These are phyloP conservation scores for Penicillium bialowiezense DNA, from an alignment of 495 filamentous ascomycete species.

Conservation along the genomic window DNA sequence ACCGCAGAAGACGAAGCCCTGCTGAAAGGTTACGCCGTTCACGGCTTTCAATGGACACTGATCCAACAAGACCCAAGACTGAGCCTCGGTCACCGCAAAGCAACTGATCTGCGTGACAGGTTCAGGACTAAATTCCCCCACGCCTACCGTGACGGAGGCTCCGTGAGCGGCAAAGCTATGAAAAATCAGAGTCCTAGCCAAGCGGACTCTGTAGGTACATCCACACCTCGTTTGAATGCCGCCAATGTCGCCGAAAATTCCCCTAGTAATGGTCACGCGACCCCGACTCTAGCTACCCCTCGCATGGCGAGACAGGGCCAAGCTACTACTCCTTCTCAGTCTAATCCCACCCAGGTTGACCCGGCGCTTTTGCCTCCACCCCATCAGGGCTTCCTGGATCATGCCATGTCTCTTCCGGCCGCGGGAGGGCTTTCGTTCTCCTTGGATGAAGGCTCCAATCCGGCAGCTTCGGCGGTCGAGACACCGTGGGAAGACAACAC, in stretches of 20 bases:
- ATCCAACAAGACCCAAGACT: conserved; percentile 72
- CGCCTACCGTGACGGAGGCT: conserved; percentile 57
- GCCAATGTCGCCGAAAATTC: conserved; percentile 10
- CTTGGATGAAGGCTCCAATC: conserved; percentile 30
- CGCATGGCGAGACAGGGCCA: conserved; percentile 15
- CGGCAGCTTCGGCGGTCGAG: conserved; percentile 17
- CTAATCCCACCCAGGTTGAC: conserved; percentile 22
- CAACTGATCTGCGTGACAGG: conserved; percentile 79
- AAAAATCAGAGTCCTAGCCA: conserved; percentile 7
- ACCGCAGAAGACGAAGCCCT: conserved; percentile 74
- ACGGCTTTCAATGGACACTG: conserved; percentile 77
- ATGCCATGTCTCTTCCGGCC: conserved; percentile 11
- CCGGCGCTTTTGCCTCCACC: conserved; percentile 31
- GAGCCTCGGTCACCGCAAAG: conserved; percentile 61
- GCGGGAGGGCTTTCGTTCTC: conserved; percentile 28
- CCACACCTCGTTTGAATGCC: conserved; percentile 6
- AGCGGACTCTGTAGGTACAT: conserved; percentile 1
- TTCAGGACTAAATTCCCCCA: conserved; percentile 79
- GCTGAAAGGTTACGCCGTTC: conserved; percentile 66
- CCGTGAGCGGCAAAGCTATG: conserved; percentile 34
- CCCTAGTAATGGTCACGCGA: conserved; percentile 7
- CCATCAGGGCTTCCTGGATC: conserved; percentile 27
- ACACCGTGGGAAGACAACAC: conserved; percentile 42
- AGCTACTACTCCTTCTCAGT: conserved; percentile 10
- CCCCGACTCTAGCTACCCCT: neutral